A percentile compares a stretch with the other conserved stretches of the same genome.
Evolutionary conservation across 2,329 filamentous ascomycete genomes (phyloP).

Genomic region (Fusarium sp.): DNA sequence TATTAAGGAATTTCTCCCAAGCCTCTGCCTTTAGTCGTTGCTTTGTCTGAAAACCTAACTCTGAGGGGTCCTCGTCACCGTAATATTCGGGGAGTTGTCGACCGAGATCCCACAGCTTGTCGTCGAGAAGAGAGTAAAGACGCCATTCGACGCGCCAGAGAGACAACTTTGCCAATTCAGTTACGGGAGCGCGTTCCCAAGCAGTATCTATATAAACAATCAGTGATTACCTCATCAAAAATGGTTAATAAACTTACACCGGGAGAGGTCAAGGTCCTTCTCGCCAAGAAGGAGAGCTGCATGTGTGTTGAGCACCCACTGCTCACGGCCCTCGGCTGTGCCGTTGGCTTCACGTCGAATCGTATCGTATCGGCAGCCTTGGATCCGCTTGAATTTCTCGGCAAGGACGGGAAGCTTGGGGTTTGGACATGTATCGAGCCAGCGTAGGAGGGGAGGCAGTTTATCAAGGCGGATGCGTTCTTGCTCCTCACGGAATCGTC

Average conservation of each 20-base stretch:
- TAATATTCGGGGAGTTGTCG: constrained; percentile 66
- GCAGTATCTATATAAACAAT: constrained; percentile 61
- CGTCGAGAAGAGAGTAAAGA: constrained; percentile 65
- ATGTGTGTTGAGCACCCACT: constrained; percentile 74
- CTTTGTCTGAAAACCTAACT: constrained; percentile 57
- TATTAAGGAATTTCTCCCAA: constrained; percentile 64
- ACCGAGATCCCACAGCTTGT: constrained; percentile 64
- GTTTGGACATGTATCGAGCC: constrained; percentile 66
- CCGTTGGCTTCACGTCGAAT: constrained; percentile 66
- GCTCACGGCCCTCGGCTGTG: constrained; percentile 68
- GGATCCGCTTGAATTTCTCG: constrained; percentile 66
- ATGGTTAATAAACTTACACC: constrained; percentile 63
- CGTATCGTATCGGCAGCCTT: constrained; percentile 73
- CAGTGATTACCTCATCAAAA: background rate
- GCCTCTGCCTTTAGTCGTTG: constrained; percentile 62
- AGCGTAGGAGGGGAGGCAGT: constrained; percentile 69
- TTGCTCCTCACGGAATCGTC: constrained; percentile 64
- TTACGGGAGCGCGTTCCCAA: constrained; percentile 68
- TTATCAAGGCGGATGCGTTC: constrained; percentile 66
- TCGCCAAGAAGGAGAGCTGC: constrained; percentile 73
- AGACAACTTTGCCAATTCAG: constrained; percentile 65
- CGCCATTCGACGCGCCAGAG: constrained; percentile 71
- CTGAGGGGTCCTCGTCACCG: constrained; percentile 57
- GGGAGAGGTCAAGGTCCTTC: constrained; percentile 69
- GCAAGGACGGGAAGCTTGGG: constrained; percentile 64